Evolutionary conservation across 352 stramenopile species (phyloP).

Genomic region (Globisporangium uncinulatum): DNA sequence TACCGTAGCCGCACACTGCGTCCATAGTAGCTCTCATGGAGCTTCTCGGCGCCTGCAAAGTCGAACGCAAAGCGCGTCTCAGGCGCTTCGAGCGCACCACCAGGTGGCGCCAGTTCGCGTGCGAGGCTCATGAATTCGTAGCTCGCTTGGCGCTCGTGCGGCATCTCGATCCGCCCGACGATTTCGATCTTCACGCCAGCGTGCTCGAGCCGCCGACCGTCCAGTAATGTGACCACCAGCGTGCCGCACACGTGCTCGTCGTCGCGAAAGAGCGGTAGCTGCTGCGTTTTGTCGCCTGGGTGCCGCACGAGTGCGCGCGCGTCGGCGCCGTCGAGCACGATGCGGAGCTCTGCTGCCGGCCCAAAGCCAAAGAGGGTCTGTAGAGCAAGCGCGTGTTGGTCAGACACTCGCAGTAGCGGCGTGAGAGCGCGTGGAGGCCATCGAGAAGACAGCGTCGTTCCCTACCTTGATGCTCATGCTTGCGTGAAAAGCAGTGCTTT

Average conservation of each 20-base stretch:
- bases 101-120: slow-evolving; percentile 86
- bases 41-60: slow-evolving; percentile 93
- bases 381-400: neutral
- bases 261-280: slow-evolving; percentile 47
- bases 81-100: slow-evolving; percentile 38
- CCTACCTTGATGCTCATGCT: slow-evolving; percentile 13
- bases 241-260: slow-evolving; percentile 59
- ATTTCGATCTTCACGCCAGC: slow-evolving; percentile 95
- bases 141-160: slow-evolving; percentile 60
- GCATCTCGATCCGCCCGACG: slow-evolving; percentile 91
- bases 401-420: neutral
- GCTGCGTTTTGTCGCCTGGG: slow-evolving; percentile 21
- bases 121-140: slow-evolving; percentile 93
- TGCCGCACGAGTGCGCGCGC: slow-evolving; percentile 11
- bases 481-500: neutral
- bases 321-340: slow-evolving; percentile 11
- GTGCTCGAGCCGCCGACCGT: slow-evolving; percentile 94
- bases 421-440: neutral
- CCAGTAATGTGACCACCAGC: slow-evolving; percentile 68
- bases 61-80: slow-evolving; percentile 83
- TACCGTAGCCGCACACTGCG: slow-evolving; percentile 95
- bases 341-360: slow-evolving; percentile 11
- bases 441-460: neutral
- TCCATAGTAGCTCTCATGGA: slow-evolving; percentile 96
- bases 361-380: slow-evolving; percentile 18